Conservation (phyloP, 2,329 filamentous ascomycete genomes). For the Fusarium sp. region DNA sequence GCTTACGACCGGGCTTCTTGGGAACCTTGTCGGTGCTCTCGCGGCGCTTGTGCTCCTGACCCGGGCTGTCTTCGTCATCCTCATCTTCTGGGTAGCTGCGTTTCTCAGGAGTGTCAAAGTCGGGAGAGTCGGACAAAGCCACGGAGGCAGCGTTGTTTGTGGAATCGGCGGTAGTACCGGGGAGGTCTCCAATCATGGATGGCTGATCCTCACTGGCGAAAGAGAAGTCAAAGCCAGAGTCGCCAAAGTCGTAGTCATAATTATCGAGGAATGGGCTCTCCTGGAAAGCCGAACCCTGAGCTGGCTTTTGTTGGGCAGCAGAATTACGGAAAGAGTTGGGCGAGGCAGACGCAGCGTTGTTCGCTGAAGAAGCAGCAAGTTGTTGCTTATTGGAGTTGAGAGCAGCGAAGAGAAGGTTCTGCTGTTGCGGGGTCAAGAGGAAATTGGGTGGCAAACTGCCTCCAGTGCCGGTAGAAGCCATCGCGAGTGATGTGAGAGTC, state of each 20-base stretch:
- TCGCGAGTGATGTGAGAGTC: slow-evolving; percentile 47
- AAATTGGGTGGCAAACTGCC: slow-evolving; percentile 65
- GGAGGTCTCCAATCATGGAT: slow-evolving; percentile 82
- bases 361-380: slow-evolving; percentile 51
- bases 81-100: slow-evolving; percentile 78
- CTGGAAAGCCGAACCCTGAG: slow-evolving; percentile 62
- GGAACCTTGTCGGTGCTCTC: slow-evolving; percentile 86
- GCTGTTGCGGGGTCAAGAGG: slow-evolving; percentile 80
- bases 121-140: slow-evolving; percentile 69
- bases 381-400: slow-evolving; percentile 75
- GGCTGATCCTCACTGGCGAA: slow-evolving; percentile 63
- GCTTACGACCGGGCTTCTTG: slow-evolving; percentile 97
- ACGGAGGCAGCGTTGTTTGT: slow-evolving; percentile 52
- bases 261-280: slow-evolving; percentile 84
- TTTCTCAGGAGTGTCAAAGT: slow-evolving; percentile 71
- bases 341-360: slow-evolving; percentile 59
- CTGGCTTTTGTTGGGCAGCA: slow-evolving; percentile 59
- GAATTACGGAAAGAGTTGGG: slow-evolving; percentile 64
- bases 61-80: slow-evolving; percentile 67
- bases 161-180: slow-evolving; percentile 48
- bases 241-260: slow-evolving; percentile 83
- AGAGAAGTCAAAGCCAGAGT: slow-evolving; percentile 79
- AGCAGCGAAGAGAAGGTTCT: slow-evolving; percentile 79
- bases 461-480: slow-evolving; percentile 64
- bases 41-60: slow-evolving; percentile 73